These are phyloP conservation scores for Cicer arietinum DNA, from an alignment of 306 rosid genomes.

Conservation along the genomic window DNA sequence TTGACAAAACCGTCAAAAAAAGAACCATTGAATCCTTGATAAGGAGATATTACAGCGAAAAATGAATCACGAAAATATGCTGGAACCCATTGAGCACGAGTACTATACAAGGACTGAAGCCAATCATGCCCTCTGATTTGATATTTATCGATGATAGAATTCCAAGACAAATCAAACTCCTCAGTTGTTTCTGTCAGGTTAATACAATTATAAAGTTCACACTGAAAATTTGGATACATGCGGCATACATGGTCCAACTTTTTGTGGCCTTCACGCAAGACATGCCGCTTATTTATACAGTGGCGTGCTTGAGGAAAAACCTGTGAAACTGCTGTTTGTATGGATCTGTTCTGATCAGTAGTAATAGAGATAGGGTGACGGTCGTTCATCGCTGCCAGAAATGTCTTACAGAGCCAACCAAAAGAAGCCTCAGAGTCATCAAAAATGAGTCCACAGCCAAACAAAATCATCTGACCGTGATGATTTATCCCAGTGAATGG, in stretches of 20 bases:
- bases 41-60: constrained; percentile 73
- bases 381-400: constrained; percentile 88
- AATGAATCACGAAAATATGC: constrained; percentile 86
- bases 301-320: constrained; percentile 87
- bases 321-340: constrained; percentile 79
- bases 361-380: constrained; percentile 74
- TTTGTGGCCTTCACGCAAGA: constrained; percentile 92
- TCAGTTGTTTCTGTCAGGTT: constrained; percentile 87
- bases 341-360: constrained; percentile 85
- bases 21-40: constrained; percentile 69
- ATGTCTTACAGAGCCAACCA: constrained; percentile 83
- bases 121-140: constrained; percentile 79
- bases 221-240: constrained; percentile 78
- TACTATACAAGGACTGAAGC: constrained; percentile 74
- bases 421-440: constrained; percentile 91
- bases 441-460: constrained; percentile 90
- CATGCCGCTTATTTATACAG: constrained; percentile 83
- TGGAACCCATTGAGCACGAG: constrained; percentile 90
- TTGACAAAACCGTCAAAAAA: constrained; percentile 87
- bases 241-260: constrained; percentile 81
- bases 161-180: constrained; percentile 92
- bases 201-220: constrained; percentile 86
- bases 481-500: constrained; percentile 91
- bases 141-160: constrained; percentile 76
- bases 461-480: constrained; percentile 85